Conservation (phyloP, 2,329 filamentous ascomycete genomes). For the Coniochaeta pulveracea region DNA sequence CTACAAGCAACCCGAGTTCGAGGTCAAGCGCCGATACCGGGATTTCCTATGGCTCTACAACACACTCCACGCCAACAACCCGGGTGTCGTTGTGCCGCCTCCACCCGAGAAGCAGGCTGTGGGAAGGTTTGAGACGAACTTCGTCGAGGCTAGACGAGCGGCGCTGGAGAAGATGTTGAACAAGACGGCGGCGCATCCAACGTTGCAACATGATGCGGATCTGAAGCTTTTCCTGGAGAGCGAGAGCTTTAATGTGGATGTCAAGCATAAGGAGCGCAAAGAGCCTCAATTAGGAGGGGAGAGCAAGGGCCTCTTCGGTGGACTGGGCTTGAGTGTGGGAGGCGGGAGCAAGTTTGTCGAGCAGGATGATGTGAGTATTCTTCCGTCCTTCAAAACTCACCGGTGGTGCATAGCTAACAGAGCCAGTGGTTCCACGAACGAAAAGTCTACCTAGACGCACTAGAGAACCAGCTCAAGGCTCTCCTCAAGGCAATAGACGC, state of each 20-base stretch:
- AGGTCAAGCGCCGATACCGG: constrained; percentile 85
- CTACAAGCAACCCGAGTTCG: constrained; percentile 84
- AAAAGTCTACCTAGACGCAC: constrained; percentile 78
- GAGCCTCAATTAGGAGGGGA: constrained; percentile 78
- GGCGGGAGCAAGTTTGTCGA: constrained; percentile 84
- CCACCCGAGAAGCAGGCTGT: constrained; percentile 97
- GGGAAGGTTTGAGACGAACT: constrained; percentile 90
- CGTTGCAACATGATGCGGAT: constrained; percentile 85
- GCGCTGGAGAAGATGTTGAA: constrained; percentile 97
- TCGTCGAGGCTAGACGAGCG: constrained; percentile 83
- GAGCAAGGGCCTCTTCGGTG: constrained; percentile 87
- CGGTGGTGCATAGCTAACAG: constrained; percentile 4
- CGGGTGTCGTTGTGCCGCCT: constrained; percentile 87
- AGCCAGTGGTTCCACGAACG: constrained; percentile 92
- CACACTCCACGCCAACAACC: constrained; percentile 86
- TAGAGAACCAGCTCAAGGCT: constrained; percentile 83
- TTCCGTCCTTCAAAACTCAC: background rate
- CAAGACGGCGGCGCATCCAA: constrained; percentile 82
- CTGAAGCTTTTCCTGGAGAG: constrained; percentile 95
- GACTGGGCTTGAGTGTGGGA: constrained; percentile 68
- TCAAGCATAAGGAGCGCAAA: constrained; percentile 94
- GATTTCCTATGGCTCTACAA: constrained; percentile 98
- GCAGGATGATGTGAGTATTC: constrained; percentile 72
- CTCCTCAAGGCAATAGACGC: constrained; percentile 89
- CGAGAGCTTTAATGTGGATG: constrained; percentile 87